Base-by-base conservation (phyloP, 768 basidiomycete genomes). In the Obba rivulosa region DNA sequence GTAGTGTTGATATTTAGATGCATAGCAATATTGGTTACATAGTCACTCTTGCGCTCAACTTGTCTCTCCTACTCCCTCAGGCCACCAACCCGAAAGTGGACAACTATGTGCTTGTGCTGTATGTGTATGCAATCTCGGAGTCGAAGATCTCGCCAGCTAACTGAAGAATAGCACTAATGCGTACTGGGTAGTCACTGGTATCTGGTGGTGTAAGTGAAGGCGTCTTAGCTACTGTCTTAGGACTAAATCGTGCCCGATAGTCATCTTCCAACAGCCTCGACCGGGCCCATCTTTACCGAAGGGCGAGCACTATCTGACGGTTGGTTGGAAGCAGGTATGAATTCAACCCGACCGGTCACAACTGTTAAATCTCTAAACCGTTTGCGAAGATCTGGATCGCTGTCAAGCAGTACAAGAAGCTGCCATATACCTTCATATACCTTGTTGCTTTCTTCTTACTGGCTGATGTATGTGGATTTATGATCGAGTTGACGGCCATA, bases 291-390 rank as follows among this genome's bases (percentile, higher is more conserved):
- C 80, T 11, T 69, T 93, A 18, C 91, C 91, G 0, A 83, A 82
- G 54, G 83, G 83, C 42, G 81, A 90, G 54, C 76, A 65, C 50
- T 92, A 92, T 57, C 51, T 91, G 22, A 88, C 87, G 0, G 78
- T 93, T 39, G 91, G 91, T 37, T 92, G 86, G 85, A 90, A 87
- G 60, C 88, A 91, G 72, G 85, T 80, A 49, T n/a, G 39, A 24
- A 17, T 17, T 42, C 18, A 7, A n/a, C n/a, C n/a, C n/a, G n/a
- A n/a, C n/a, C n/a, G n/a, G n/a, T n/a, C n/a, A n/a, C n/a, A n/a
- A n/a, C n/a, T n/a, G n/a, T n/a, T n/a, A n/a, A n/a, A n/a, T n/a
- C n/a, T n/a, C n/a, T n/a, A n/a, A n/a, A n/a, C n/a, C 2, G 22
- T 36, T 14, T 23, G 50, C 50, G 2, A 53, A 90, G 83, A 87